Evolutionary conservation across 2,329 filamentous ascomycete genomes (phyloP).

Genomic region (Seiridium cupressi): DNA sequence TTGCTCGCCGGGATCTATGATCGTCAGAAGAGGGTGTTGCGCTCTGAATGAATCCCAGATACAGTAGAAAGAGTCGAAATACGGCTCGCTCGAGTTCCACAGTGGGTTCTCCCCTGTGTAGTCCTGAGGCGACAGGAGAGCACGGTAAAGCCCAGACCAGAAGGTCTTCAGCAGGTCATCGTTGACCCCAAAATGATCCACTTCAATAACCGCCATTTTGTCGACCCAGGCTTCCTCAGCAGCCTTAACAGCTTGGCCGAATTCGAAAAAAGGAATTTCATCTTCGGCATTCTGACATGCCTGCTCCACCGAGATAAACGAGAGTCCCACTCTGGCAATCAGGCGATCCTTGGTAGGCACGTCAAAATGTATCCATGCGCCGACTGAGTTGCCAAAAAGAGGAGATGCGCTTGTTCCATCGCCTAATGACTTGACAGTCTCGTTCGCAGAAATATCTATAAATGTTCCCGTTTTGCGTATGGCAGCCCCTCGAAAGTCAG

Average conservation of each 20-base stretch:
- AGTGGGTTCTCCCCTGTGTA: conserved; percentile 74
- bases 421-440: conserved; percentile 19
- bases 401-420: conserved; percentile 27
- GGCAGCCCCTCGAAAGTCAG: conserved; percentile 54
- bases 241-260: conserved; percentile 51
- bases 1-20: conserved; percentile 67
- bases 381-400: conserved; percentile 37
- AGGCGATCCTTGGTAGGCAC: conserved; percentile 44
- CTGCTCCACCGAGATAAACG: conserved; percentile 65
- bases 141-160: conserved; percentile 69
- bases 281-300: conserved; percentile 68
- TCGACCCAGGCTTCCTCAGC: conserved; percentile 60
- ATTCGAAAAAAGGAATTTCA: conserved; percentile 66
- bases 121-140: conserved; percentile 70
- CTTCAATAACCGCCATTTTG: conserved; percentile 58
- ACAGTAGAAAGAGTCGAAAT: conserved; percentile 67
- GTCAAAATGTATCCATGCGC: conserved; percentile 64
- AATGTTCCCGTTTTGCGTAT: conserved; percentile 59
- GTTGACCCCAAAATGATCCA: conserved; percentile 54
- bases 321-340: conserved; percentile 68
- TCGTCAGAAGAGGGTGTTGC: conserved; percentile 69
- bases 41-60: conserved; percentile 77
- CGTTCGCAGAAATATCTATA: conserved; percentile 42
- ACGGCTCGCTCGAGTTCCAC: conserved; percentile 68
- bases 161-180: conserved; percentile 61